A percentile compares a stretch with the other conserved stretches of the same genome.
phyloP scores from a whole-genome alignment of 805 yeast species.

The Hanseniaspora occidentalis region DNA sequence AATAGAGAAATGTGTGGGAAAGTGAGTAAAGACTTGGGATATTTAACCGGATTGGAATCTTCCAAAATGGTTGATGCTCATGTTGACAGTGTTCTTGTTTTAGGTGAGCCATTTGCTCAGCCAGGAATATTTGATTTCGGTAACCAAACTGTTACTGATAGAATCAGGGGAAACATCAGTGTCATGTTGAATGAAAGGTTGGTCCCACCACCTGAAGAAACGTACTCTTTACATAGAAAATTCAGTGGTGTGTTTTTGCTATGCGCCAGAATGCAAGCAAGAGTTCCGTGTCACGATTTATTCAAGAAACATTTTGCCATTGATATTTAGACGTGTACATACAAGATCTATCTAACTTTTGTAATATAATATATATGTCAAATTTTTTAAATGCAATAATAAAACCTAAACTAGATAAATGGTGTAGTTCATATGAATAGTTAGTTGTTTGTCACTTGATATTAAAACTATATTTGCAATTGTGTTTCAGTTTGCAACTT shows the following conservation, averaged over 20 bases:
- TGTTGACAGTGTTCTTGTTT: conserved; percentile 74
- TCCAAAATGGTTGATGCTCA: conserved; percentile 85
- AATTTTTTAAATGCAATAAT: too few species aligned
- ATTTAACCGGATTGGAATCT: conserved; percentile 83
- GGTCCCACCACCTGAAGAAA: conserved; percentile 97
- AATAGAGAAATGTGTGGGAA: conserved; percentile 54
- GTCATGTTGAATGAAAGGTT: conserved; percentile 84
- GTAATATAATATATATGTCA: neutral
- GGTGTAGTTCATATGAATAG: too few species aligned
- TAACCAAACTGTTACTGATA: conserved; percentile 82
- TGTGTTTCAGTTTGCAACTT: too few species aligned
- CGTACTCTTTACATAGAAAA: conserved; percentile 91
- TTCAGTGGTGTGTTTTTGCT: conserved; percentile 86
- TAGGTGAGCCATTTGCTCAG: conserved; percentile 80
- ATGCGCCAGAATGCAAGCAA: conserved; percentile 76
- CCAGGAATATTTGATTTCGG: conserved; percentile 50
- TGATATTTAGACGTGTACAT: neutral
- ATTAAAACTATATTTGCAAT: too few species aligned
- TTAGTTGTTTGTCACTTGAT: too few species aligned
- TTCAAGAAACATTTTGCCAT: conserved; percentile 64
- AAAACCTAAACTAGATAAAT: too few species aligned
- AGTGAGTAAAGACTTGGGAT: conserved; percentile 66
- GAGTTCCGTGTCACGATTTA: conserved; percentile 66
- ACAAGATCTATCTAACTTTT: neutral
- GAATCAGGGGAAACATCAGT: conserved; percentile 79